Base-by-base conservation (phyloP, 2,329 filamentous ascomycete species). In the Trichoderma pleuroti region DNA sequence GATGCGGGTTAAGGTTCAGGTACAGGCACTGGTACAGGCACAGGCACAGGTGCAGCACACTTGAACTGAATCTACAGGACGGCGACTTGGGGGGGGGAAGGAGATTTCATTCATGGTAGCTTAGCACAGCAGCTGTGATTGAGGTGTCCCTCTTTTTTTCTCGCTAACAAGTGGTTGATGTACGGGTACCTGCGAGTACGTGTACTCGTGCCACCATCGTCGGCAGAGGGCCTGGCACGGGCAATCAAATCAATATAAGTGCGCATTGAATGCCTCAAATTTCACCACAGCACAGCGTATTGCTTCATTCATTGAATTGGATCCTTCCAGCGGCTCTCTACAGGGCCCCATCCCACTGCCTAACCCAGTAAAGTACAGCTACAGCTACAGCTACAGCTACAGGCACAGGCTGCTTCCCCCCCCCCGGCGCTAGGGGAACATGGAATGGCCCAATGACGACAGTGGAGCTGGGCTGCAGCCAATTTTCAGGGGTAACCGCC, bases 401-500 rank as follows among this genome's bases (percentile, higher is more conserved):
- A n/a, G n/a, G n/a, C n/a, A n/a, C n/a, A n/a, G n/a, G n/a, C n/a
- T n/a, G 10, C 34, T 14, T 36, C 10, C 11, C 12, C 24, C 57
- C 26, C 36, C 36, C 60, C 39, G 61, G 39, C 63, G 63, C 63
- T 56, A 66, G 49, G 63, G 59, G 63, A 52, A 24, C n/a, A n/a
- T 52, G 46, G 49, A 3, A 28, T 5, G 26, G 26, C 26, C 63
- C 63, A 66, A 66, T 66, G 63, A 32, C 63, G 21, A 21, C 49
- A 39, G 63, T 56, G 63, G 30, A 56, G 32, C 46, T 52, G 46
- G 49, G 49, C 18, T 56, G 63, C 63, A 54, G 21, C 54, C 49
- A 54, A 59, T 66, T 66, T 66, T 42, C 63, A 66, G 63, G 63
- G 63, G 63, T 56, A 56, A 34, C 63, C 49, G 63, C 63, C 32